These are phyloP conservation scores for Globisporangium mamillatum DNA, from an alignment of 352 stramenopile genomes.

Conservation along the genomic window DNA sequence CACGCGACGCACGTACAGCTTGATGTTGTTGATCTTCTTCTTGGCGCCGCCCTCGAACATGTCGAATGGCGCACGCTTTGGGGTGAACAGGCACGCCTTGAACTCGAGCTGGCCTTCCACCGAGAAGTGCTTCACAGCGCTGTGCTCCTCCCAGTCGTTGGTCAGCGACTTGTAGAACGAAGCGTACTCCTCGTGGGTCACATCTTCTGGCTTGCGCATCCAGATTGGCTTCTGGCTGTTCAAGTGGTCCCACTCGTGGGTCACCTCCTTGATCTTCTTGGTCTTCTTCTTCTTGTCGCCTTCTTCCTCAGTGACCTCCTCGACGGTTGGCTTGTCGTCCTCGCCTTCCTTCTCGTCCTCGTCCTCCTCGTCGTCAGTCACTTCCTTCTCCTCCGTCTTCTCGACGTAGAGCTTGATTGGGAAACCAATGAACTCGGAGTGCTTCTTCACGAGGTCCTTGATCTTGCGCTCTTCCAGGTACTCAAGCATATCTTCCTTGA, in stretches of 20 bases:
- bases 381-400: constrained; percentile 99
- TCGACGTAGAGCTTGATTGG: constrained; percentile 99
- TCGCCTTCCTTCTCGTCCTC: constrained; percentile 94
- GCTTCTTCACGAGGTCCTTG: constrained; percentile 99
- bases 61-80: constrained; percentile 99
- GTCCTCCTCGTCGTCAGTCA: constrained; percentile 98
- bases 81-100: constrained; percentile 97
- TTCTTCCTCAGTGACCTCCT: constrained; percentile 96
- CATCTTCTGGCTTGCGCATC: constrained; percentile 99
- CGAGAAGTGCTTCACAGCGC: constrained; percentile 98
- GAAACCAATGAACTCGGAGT: constrained; percentile 99
- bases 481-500: constrained; percentile 99
- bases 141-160: constrained; percentile 99
- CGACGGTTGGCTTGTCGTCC: constrained; percentile 96
- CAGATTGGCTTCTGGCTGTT: constrained; percentile 99
- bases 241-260: constrained; percentile 98
- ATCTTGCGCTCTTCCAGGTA: constrained; percentile 98
- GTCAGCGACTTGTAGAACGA: constrained; percentile 99
- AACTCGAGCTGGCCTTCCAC: constrained; percentile 99
- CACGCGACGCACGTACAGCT: constrained; percentile 98
- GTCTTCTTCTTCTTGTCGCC: constrained; percentile 99
- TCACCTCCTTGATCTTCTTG: constrained; percentile 97
- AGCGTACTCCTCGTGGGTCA: constrained; percentile 99
- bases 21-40: constrained; percentile 99
- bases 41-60: constrained; percentile 99